phyloP scores from a whole-genome alignment of 2,329 filamentous ascomycete species.

The Triangularia verruculosa region DNA sequence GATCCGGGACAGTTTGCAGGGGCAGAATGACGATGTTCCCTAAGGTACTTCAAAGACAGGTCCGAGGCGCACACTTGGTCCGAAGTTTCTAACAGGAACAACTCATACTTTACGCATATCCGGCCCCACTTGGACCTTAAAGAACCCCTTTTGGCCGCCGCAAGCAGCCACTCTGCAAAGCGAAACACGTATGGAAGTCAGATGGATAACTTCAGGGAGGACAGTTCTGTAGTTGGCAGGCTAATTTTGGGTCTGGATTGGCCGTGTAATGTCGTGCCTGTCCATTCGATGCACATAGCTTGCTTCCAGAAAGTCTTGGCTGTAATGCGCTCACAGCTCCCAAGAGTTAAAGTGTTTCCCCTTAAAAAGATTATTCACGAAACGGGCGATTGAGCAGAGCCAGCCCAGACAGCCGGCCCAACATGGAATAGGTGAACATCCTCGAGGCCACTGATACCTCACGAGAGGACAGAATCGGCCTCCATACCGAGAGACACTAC shows the following conservation, averaged over 20 bases:
- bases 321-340: neutral
- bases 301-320: conserved; percentile 2
- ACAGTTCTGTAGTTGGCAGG: neutral
- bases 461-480: neutral
- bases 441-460: neutral
- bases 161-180: neutral
- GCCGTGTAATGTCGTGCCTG: neutral
- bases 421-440: no score
- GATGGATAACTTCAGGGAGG: neutral
- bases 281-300: neutral
- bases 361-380: neutral
- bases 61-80: conserved; percentile 5
- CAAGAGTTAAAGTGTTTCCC: neutral
- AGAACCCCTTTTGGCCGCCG: neutral
- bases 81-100: conserved; percentile 6
- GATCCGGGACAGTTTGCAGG: neutral
- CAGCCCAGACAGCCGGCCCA: neutral
- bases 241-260: conserved; percentile 1
- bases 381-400: neutral
- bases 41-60: neutral
- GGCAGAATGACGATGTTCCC: conserved; percentile 19
- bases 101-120: neutral
- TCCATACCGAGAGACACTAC: neutral
- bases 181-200: neutral
- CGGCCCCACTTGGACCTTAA: neutral